phyloP scores from a whole-genome alignment of 176 grass and related monocot genomes.

The Zoysia pacifica region DNA sequence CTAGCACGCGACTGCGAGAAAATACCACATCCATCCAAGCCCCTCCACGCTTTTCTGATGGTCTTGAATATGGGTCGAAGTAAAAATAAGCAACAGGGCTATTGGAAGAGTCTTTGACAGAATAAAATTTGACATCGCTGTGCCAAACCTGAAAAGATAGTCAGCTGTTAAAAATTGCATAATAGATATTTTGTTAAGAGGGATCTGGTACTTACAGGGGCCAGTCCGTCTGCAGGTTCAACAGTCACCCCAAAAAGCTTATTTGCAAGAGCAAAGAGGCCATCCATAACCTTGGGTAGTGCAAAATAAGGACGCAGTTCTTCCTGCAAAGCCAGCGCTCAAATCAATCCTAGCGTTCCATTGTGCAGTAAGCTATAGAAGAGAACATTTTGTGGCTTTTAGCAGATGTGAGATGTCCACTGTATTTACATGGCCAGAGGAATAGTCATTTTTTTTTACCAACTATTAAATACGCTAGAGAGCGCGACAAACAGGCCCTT shows the following conservation, averaged over 20 bases:
- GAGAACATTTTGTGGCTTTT: not conserved
- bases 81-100: conserved; percentile 92
- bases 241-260: conserved; percentile 87
- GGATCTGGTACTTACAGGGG: conserved; percentile 70
- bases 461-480: too few relatives aligned
- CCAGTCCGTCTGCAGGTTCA: conserved; percentile 84
- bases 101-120: conserved; percentile 84
- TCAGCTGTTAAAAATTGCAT: conserved; percentile 30
- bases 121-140: conserved; percentile 89
- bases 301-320: conserved; percentile 96
- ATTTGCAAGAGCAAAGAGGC: conserved; percentile 84
- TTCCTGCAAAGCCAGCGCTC: conserved; percentile 58
- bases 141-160: conserved; percentile 75
- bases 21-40: conserved; percentile 99
- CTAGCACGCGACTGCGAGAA: conserved; percentile 80
- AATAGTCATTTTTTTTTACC: not conserved
- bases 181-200: conserved; percentile 19
- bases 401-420: not conserved
- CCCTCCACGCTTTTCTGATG: conserved; percentile 92
- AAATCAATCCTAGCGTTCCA: conserved; percentile 4
- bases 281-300: conserved; percentile 92
- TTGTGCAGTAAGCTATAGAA: not conserved
- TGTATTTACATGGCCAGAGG: not conserved
- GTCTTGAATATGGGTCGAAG: conserved; percentile 97
- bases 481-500: too few relatives aligned